phyloP scores from a whole-genome alignment of 2,329 filamentous ascomycete species.

The Hypoxylon rubiginosum region DNA sequence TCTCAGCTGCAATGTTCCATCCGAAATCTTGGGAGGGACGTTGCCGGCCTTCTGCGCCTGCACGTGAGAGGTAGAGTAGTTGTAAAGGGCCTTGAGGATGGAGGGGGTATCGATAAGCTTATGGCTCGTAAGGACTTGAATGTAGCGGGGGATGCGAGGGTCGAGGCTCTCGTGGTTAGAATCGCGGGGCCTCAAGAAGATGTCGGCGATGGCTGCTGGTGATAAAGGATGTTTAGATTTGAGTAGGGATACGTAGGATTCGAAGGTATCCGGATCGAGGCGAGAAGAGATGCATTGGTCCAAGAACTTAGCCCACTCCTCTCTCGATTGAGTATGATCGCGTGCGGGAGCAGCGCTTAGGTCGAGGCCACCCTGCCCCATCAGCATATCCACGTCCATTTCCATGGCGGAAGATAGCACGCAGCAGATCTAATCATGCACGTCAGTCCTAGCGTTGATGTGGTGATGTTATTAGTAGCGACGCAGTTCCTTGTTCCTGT shows the following conservation, averaged over 20 bases:
- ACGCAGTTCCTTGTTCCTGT: not conserved
- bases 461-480: not conserved
- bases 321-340: conserved; percentile 45
- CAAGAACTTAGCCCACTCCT: conserved; percentile 67
- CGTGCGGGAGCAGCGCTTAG: conserved; percentile 13
- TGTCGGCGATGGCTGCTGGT: conserved; percentile 65
- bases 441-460: not conserved
- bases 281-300: conserved; percentile 64
- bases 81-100: conserved; percentile 68
- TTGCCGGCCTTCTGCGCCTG: conserved; percentile 47
- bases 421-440: not conserved
- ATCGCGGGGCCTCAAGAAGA: conserved; percentile 69
- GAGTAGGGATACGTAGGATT: conserved; percentile 63
- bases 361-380: conserved; percentile 14
- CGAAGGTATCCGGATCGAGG: conserved; percentile 67
- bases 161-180: conserved; percentile 66
- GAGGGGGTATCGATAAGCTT: conserved; percentile 67
- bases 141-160: conserved; percentile 70
- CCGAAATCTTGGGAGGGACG: conserved; percentile 36
- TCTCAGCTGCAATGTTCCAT: conserved; percentile 47
- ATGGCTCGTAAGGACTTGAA: conserved; percentile 67
- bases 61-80: conserved; percentile 67
- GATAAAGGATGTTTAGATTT: conserved; percentile 66
- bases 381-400: conserved; percentile 40
- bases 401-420: conserved; percentile 37